These are phyloP conservation scores for Venturia oleaginea DNA, from an alignment of 2,329 filamentous ascomycete species.

Conservation along the genomic window DNA sequence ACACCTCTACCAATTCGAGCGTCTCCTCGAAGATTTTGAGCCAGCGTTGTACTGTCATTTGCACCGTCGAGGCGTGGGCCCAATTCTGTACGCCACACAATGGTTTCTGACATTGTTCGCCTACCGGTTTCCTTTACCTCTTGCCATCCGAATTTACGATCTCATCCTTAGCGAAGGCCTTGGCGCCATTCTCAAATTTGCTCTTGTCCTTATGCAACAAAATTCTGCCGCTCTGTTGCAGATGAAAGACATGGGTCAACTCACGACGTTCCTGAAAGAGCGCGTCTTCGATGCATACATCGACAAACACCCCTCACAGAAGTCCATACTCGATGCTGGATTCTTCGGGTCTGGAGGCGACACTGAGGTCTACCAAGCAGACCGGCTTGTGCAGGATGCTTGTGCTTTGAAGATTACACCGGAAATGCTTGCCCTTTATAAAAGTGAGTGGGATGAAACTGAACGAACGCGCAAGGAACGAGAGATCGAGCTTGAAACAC, in stretches of 20 bases:
- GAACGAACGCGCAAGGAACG: constrained; percentile 71
- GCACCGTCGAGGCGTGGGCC: constrained; percentile 74
- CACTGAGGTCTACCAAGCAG: constrained; percentile 91
- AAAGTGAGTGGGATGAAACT: constrained; percentile 86
- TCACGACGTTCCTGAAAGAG: constrained; percentile 89
- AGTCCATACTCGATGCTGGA: constrained; percentile 85
- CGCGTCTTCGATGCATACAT: constrained; percentile 95
- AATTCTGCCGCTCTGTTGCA: constrained; percentile 68
- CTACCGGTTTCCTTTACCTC: constrained; percentile 91
- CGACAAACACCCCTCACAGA: constrained; percentile 84
- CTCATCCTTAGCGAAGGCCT: constrained; percentile 88
- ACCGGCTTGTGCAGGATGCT: constrained; percentile 86
- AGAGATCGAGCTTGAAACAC: constrained; percentile 67
- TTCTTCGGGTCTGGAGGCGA: constrained; percentile 88
- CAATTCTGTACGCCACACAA: constrained; percentile 92
- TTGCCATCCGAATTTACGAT: constrained; percentile 94
- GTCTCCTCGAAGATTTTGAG: constrained; percentile 85
- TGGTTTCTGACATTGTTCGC: constrained; percentile 99
- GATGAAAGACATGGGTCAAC: constrained; percentile 83
- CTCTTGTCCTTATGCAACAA: constrained; percentile 92
- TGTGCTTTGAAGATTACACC: constrained; percentile 79
- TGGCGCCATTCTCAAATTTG: constrained; percentile 88
- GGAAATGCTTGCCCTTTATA: constrained; percentile 72
- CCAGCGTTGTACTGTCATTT: constrained; percentile 93
- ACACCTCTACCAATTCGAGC: constrained; percentile 89